phyloP scores from a whole-genome alignment of 2,329 filamentous ascomycete genomes.

The Fonsecaea pedrosoi region DNA sequence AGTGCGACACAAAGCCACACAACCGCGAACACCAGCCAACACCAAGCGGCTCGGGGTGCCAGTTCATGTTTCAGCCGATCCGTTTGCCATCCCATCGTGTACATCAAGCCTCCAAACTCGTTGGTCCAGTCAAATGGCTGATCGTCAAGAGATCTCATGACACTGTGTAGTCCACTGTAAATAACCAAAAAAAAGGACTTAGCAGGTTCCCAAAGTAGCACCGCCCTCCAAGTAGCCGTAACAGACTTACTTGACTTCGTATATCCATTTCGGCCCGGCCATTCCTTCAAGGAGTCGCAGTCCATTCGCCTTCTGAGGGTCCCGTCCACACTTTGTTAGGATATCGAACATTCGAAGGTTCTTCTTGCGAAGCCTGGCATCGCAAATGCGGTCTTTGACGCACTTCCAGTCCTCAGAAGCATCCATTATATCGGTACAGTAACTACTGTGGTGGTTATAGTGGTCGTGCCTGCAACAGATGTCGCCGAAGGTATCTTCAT shows the following conservation, averaged over 20 bases:
- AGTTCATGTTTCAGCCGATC: neutral
- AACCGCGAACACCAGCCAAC: neutral
- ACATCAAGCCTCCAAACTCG: neutral
- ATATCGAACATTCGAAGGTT: neutral
- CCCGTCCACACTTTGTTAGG: slow-evolving; percentile 9
- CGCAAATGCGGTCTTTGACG: neutral
- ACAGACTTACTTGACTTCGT: slow-evolving; percentile 1
- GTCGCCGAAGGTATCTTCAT: neutral
- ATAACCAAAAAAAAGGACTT: neutral
- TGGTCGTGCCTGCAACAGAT: neutral
- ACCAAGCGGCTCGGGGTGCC: neutral
- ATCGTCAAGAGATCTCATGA: neutral
- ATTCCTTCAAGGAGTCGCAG: neutral
- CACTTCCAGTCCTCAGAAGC: too few species aligned
- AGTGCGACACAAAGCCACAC: slow-evolving; percentile 11
- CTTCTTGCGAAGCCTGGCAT: neutral
- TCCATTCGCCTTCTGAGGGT: slow-evolving; percentile 6
- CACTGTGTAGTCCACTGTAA: neutral
- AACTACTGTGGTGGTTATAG: too few species aligned
- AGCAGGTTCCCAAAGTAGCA: too few species aligned
- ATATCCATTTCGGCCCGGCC: slow-evolving; percentile 2
- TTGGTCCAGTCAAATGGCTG: neutral
- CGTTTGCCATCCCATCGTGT: slow-evolving; percentile 10
- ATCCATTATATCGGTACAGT: too few species aligned
- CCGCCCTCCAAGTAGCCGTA: neutral